Base-by-base conservation (phyloP, 495 filamentous ascomycete genomes). In the Tuber melanosporum region DNA sequence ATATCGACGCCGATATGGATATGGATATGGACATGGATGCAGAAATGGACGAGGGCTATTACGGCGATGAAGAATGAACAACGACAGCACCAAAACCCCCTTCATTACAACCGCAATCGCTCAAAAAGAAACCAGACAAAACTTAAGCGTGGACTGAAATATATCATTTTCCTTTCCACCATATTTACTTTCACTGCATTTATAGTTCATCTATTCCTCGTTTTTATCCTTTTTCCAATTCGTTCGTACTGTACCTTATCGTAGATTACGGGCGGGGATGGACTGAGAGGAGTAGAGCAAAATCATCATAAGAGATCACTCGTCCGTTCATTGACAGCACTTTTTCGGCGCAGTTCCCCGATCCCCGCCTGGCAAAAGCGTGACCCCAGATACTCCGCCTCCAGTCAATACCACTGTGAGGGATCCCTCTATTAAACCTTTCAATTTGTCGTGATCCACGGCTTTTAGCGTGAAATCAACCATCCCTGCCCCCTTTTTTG, bases 391-490 rank as follows among this genome's bases (percentile, higher is more conserved):
- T 62, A 17, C 15, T 71, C 74, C 14, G 70, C 36, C 36, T 43
- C 57, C 22, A 79, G 57, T 7, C 71, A 66, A 46, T 73, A 75
- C 19, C 19, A 22, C 46, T 15, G 19, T 49, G n/a, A 82, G 80
- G 22, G 81, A 73, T 39, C 70, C 78, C 41, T 82, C 76, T 41
- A 82, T 70, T 19, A 79, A 72, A 70, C 78, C 47, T 62, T 71
- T 81, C 26, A 79, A 47, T 19, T 73, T 44, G 36, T 79, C 79
- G 15, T 79, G 76, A 70, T 79, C 47, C 4, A 81, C 45, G 12
- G 79, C 81, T 52, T 83, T 80, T 39, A 83, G 45, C 17, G 74
- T 76, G 46, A 81, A 80, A 41, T 79, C 79, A 36, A 79, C 76
- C 79, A 83, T 75, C 70, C 82, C 82, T 41, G 46, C 79, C 62